phyloP scores from a whole-genome alignment of 345 rosid genomes.

The Sonneratia caseolaris region DNA sequence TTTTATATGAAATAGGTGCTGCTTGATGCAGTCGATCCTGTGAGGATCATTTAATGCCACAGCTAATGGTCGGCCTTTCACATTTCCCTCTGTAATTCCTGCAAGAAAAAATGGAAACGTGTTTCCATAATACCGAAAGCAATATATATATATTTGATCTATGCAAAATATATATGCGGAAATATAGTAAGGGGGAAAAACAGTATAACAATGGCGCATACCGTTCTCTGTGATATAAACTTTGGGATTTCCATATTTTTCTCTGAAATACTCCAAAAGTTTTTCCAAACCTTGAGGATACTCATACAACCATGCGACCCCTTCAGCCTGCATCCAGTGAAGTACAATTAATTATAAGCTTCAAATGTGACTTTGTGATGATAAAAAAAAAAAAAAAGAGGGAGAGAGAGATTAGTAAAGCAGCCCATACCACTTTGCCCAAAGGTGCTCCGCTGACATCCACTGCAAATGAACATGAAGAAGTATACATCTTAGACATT shows the following conservation, averaged over 20 bases:
- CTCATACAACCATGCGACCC: slow-evolving; percentile 10
- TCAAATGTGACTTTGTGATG: no score
- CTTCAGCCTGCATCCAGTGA: slow-evolving; percentile 19
- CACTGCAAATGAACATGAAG: neutral
- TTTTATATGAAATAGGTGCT: slow-evolving; percentile 17
- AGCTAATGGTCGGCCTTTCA: slow-evolving; percentile 1
- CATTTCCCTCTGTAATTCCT: slow-evolving; percentile 8
- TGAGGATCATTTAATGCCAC: slow-evolving; percentile 15
- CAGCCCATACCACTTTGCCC: neutral
- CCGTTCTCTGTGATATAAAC: slow-evolving; percentile 37
- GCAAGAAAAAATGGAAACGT: no score
- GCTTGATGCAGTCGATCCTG: slow-evolving; percentile 19
- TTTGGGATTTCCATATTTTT: slow-evolving; percentile 17
- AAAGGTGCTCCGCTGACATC: neutral
- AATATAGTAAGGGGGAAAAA: no score
- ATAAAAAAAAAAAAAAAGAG: no score
- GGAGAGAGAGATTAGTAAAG: no score
- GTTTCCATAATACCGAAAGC: no score
- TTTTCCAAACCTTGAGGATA: slow-evolving; percentile 30
- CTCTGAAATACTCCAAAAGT: slow-evolving; percentile 16
- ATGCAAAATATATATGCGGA: neutral
- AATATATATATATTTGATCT: no score
- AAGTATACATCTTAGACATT: neutral
- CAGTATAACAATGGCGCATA: slow-evolving; percentile 1
- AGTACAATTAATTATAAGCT: no score